Conservation (phyloP, 805 yeast genomes). For the Pichia manshurica region DNA sequence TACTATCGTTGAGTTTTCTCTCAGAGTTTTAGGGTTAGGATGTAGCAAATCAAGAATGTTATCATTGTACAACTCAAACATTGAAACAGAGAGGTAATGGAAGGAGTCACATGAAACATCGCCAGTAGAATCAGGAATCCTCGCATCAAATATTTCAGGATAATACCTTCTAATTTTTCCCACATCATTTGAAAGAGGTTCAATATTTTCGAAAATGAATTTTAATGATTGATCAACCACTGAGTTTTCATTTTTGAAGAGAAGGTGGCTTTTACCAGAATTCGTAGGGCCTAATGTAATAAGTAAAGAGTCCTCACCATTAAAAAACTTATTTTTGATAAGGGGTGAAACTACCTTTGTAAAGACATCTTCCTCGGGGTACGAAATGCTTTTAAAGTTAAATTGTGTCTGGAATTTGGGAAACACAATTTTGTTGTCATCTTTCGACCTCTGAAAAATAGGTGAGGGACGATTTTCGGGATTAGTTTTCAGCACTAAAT, state of each 20-base stretch:
- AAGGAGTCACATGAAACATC: background rate
- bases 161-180: constrained; percentile 8
- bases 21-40: constrained; percentile 13
- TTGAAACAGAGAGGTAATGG: constrained; percentile 37
- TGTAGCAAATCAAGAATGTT: constrained; percentile 34
- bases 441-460: constrained; percentile 15
- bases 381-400: constrained; percentile 22
- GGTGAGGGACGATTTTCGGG: constrained; percentile 4
- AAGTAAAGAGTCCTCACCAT: constrained; percentile 36
- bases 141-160: constrained; percentile 6
- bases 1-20: constrained; percentile 34
- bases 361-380: constrained; percentile 12
- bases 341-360: constrained; percentile 30
- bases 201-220: constrained; percentile 20
- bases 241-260: constrained; percentile 29
- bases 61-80: constrained; percentile 50
- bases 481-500: constrained; percentile 11
- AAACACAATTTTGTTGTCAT: constrained; percentile 23
- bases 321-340: constrained; percentile 27
- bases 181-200: constrained; percentile 5
- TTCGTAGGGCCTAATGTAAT: constrained; percentile 51
- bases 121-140: background rate
- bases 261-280: constrained; percentile 41
- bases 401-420: constrained; percentile 23
- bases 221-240: constrained; percentile 18